Evolutionary conservation across 257 asterid genomes (phyloP), one percentile per base, ranked within the genome.

Genomic region (Paraleonurus japonicus): DNA sequence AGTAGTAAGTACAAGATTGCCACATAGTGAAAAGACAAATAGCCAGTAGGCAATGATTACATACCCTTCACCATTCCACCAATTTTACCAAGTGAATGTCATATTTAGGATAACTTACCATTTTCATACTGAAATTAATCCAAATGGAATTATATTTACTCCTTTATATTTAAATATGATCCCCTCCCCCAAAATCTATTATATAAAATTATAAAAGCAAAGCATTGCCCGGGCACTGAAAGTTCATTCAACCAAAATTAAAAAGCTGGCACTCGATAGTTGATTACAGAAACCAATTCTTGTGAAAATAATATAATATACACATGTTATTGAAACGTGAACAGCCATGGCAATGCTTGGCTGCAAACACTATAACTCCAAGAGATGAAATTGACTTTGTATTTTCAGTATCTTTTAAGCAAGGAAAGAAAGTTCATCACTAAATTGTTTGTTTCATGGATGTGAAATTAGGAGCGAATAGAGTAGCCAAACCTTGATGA

Each of bases 401-500:
- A 3, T 3, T 23, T 41, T n/a, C 54, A 47, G 26, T 55, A 16
- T 15, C 47, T 13, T 51, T 51, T 19, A 64, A 64, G 22, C 27
- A 61, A 32, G 5, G n/a, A 26, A 22, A 6, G 70, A 13, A 41
- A 65, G n/a, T 9, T 23, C 11, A 41, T 43, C 32, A 5, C 13
- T 43, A 45, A 45, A 4, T 45, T 41, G 22, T 41, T 17, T 55
- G 2, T 23, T 24, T 22, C 55, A 22, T 23, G 37, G 30, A 15
- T 41, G 24, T 63, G 53, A 12, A 82, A 35, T 72, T 72, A 4
- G 99, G 98, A 59, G 92, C 76, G 79, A 92, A 95, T 32, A 95
- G 27, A 43, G 98, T 89, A 66, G 95, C 97, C 89, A 92, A 84
- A 11, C 97, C 98, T 80, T 85, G 96, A 81, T 95, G 96, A 26